These are phyloP conservation scores for Septoria linicola DNA, from an alignment of 2,329 filamentous ascomycete species.

Conservation along the genomic window DNA sequence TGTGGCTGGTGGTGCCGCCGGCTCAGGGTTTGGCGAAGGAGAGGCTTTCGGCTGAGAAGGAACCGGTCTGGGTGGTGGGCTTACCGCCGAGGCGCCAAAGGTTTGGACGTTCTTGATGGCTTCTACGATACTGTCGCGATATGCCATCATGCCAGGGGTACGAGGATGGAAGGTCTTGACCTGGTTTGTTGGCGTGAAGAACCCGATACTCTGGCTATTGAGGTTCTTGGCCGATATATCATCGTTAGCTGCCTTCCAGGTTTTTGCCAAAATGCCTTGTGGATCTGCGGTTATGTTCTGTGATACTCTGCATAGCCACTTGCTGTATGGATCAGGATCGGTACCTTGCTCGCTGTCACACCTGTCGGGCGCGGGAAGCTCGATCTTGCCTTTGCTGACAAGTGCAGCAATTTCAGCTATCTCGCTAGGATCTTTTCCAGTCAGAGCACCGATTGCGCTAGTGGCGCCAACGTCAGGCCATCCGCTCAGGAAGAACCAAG, in stretches of 20 bases:
- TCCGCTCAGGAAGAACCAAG: conserved; percentile 7
- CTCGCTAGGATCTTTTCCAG: too few species aligned
- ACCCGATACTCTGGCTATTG: neutral
- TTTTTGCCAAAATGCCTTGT: too few species aligned
- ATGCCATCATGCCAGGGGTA: neutral
- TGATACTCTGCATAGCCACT: neutral
- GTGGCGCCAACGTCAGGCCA: conserved; percentile 1
- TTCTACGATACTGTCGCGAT: neutral
- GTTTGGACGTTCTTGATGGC: too few species aligned
- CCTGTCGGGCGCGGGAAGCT: neutral
- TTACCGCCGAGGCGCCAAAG: too few species aligned
- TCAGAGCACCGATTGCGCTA: neutral
- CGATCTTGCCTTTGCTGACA: neutral
- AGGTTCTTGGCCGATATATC: neutral
- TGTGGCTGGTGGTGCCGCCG: too few species aligned
- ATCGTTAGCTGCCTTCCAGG: neutral
- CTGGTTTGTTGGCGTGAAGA: neutral
- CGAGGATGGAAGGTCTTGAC: neutral
- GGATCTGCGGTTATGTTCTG: neutral
- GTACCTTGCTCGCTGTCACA: neutral
- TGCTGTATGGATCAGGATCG: neutral
- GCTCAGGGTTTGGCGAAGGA: too few species aligned
- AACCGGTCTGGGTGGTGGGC: too few species aligned
- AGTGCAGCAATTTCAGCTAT: neutral
- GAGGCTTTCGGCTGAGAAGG: too few species aligned